A percentile compares a stretch with the other conserved stretches of the same genome.
These are phyloP conservation scores for Xylaria sp. DNA, from an alignment of 2,329 filamentous ascomycete species.

Conservation along the genomic window DNA sequence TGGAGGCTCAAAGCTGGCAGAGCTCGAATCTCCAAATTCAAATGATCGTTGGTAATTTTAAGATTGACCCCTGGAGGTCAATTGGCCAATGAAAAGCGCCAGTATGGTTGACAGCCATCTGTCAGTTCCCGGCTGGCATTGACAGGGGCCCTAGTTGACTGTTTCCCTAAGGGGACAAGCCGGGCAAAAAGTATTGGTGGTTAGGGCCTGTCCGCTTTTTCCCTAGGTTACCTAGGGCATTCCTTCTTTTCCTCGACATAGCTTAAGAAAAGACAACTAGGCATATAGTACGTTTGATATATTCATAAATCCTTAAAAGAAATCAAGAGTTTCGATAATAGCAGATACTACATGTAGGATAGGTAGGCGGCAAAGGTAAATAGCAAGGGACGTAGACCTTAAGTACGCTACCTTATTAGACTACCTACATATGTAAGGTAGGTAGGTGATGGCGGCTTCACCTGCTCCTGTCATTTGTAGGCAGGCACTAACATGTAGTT, in stretches of 20 bases:
- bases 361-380: no score
- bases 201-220: not conserved
- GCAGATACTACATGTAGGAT: no score
- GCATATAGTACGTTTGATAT: no score
- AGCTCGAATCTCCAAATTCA: slow-evolving; percentile 14
- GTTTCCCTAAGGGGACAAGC: slow-evolving; percentile 24
- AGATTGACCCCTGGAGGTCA: slow-evolving; percentile 2
- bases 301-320: no score
- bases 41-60: slow-evolving; percentile 13
- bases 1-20: slow-evolving; percentile 14
- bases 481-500: not conserved
- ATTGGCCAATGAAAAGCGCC: slow-evolving; percentile 30
- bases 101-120: slow-evolving; percentile 8
- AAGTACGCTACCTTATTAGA: no score
- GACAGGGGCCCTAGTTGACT: not conserved
- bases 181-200: slow-evolving; percentile 17
- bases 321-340: no score
- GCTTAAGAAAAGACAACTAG: no score
- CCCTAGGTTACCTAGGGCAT: not conserved
- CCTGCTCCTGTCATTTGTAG: not conserved
- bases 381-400: not conserved
- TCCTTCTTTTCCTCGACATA: not conserved
- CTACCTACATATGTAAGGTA: not conserved
- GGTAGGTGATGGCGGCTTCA: not conserved
- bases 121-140: slow-evolving; percentile 9